Evolutionary conservation across 2,329 filamentous ascomycete genomes (phyloP), one percentile per base, ranked within the genome.

Genomic region (Aspergillus ibericus): DNA sequence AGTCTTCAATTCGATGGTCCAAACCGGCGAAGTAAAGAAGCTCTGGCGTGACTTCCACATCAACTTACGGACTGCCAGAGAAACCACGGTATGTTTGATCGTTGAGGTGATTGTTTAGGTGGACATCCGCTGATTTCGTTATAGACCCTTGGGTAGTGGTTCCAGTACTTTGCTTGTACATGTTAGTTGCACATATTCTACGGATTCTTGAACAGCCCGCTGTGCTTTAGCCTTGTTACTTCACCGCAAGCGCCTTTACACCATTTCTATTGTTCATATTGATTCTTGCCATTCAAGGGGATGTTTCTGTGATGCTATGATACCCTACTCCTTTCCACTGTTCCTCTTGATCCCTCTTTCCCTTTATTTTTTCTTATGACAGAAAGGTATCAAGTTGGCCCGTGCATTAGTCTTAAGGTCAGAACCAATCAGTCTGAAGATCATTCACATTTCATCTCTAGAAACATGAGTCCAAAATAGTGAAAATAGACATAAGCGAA

Each of bases 41-140:
- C 75, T 93, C 13, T 91, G 87, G 73, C 74, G 77, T 9, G 83
- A 88, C 55, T 93, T 91, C 66, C 87, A 87, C 72, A 76, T 79
- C 1, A 85, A 82, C 62, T 76, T 91, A 22, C 82, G 88, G 66
- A 71, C 77, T 46, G 87, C 86, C 10, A 78, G 85, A 65, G 78
- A 83, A 59, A 70, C 76, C 16, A 80, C 81, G 75, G 78, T 76
- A 68, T 55, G 67, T 64, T 25, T 5, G 36, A 16, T 22, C 27
- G 29, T 13, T 12, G 25, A 18, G 8, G 9, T 10, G 6, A 32
- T 32, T 10, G 2, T 2, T 32, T 32, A 32, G 2, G 29, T 32
- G 1, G 29, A 32, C 34, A 36, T 16, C 15, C 16, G 13, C 49
- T 51, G 10, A 51, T 18, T 2, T 25, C 22, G 18, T n/a, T 18